phyloP scores from a whole-genome alignment of 371 early-diverging fungal genomes.

The Rhizopus arrhizus region DNA sequence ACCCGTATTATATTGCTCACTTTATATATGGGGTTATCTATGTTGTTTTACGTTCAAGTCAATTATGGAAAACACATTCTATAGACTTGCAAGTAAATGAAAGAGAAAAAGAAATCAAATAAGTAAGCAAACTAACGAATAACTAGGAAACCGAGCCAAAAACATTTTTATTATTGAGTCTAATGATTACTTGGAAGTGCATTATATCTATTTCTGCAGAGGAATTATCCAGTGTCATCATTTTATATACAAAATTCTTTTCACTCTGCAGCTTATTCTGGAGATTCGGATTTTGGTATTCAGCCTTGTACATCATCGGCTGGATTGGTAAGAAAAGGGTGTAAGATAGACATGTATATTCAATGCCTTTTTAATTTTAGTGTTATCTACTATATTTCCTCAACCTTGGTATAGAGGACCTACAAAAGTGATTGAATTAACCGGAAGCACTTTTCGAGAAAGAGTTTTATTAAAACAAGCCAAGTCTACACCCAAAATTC shows the following conservation, averaged over 20 bases:
- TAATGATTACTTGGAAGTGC: conserved; percentile 42
- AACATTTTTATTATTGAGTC: conserved; percentile 31
- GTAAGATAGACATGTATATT: not conserved
- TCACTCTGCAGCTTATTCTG: conserved; percentile 48
- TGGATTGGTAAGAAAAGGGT: conserved; percentile 50
- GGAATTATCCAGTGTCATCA: conserved; percentile 58
- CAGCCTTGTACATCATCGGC: conserved; percentile 40
- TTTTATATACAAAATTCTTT: conserved; percentile 59
- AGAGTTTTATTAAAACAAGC: conserved; percentile 21
- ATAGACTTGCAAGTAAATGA: conserved; percentile 21
- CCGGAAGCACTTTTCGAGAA: conserved; percentile 28
- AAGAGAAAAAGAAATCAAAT: not conserved
- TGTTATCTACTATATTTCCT: conserved; percentile 53
- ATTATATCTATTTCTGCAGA: conserved; percentile 54
- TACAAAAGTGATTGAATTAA: conserved; percentile 48
- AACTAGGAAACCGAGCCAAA: conserved; percentile 39
- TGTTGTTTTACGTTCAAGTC: conserved; percentile 19
- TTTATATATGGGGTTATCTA: conserved; percentile 35
- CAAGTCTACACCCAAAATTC: conserved; percentile 17
- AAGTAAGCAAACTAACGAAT: not conserved
- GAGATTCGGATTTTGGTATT: conserved; percentile 35
- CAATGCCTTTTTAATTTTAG: conserved; percentile 25
- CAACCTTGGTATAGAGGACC: conserved; percentile 66
- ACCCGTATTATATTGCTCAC: conserved; percentile 59
- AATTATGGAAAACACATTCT: conserved; percentile 7